These are phyloP conservation scores for Colletotrichum magnum DNA, from an alignment of 2,329 filamentous ascomycete genomes.

Conservation along the genomic window DNA sequence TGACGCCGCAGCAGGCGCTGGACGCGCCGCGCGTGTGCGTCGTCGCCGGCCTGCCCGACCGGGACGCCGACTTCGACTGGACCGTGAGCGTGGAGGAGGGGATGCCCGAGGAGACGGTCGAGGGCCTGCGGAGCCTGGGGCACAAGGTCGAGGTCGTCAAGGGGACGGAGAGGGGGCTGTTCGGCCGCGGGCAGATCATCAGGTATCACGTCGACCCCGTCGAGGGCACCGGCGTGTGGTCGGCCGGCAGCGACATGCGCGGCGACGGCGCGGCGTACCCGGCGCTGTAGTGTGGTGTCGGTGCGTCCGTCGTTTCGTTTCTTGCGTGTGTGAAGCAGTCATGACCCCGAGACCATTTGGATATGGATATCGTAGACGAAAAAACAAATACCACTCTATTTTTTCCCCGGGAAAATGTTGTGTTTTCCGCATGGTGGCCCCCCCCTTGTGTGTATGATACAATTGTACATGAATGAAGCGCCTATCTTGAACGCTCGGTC, in stretches of 20 bases:
- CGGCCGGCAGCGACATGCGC: constrained; percentile 88
- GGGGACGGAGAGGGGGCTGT: constrained; percentile 77
- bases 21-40: constrained; percentile 95
- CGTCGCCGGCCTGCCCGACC: constrained; percentile 77
- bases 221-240: constrained; percentile 83
- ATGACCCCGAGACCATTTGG: background rate
- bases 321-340: background rate
- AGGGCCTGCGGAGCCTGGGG: constrained; percentile 77
- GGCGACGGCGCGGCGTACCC: constrained; percentile 83
- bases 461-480: constrained; percentile 36
- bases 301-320: background rate
- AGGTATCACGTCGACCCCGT: constrained; percentile 78
- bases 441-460: constrained; percentile 34
- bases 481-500: constrained; percentile 1
- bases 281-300: constrained; percentile 41
- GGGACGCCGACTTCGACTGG: constrained; percentile 69
- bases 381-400: constrained; percentile 32
- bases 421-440: background rate
- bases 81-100: constrained; percentile 88
- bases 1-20: constrained; percentile 88
- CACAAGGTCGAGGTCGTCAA: constrained; percentile 79
- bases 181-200: constrained; percentile 91
- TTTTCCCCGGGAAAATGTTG: background rate
- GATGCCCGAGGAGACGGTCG: constrained; percentile 76
- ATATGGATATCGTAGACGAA: constrained; percentile 14